Conservation (phyloP, 164 flowering plant genomes). For the Pachysandra terminalis region DNA sequence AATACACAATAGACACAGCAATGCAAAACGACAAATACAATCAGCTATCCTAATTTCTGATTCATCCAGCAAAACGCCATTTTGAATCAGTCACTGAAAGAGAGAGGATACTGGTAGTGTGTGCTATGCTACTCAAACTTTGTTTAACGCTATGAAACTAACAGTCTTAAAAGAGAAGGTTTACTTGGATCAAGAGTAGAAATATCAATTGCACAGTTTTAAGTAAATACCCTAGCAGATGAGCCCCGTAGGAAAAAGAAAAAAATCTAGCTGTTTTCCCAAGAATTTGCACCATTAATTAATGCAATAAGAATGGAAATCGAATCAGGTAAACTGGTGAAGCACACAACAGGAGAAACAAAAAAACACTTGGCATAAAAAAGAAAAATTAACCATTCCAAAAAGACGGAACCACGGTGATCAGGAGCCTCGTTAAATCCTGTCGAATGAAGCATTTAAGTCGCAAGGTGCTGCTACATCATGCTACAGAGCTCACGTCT, state of each 20-base stretch:
- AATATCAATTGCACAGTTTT: background rate
- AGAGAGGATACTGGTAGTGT: background rate
- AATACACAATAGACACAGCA: background rate
- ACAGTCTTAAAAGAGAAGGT: background rate
- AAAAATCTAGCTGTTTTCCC: background rate
- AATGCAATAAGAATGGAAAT: background rate
- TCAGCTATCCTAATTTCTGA: too few relatives aligned
- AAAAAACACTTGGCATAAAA: too few relatives aligned
- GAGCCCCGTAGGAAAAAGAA: background rate
- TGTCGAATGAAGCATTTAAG: background rate
- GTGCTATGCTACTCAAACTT: background rate
- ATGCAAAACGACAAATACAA: too few relatives aligned
- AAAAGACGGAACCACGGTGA: background rate
- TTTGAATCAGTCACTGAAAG: background rate
- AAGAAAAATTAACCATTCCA: background rate
- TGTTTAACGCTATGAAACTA: too few relatives aligned
- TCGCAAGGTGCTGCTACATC: background rate
- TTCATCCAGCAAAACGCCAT: background rate
- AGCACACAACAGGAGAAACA: background rate
- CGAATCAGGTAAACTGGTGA: background rate
- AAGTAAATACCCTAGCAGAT: background rate
- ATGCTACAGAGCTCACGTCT: slow-evolving; percentile 11
- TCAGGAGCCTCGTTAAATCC: background rate
- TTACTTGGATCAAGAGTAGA: background rate
- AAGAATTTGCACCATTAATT: background rate